Percentiles rank a stretch among this genome's conserved stretches.
phyloP scores from a whole-genome alignment of 2,329 filamentous ascomycete genomes.

The Eutypella sp. region DNA sequence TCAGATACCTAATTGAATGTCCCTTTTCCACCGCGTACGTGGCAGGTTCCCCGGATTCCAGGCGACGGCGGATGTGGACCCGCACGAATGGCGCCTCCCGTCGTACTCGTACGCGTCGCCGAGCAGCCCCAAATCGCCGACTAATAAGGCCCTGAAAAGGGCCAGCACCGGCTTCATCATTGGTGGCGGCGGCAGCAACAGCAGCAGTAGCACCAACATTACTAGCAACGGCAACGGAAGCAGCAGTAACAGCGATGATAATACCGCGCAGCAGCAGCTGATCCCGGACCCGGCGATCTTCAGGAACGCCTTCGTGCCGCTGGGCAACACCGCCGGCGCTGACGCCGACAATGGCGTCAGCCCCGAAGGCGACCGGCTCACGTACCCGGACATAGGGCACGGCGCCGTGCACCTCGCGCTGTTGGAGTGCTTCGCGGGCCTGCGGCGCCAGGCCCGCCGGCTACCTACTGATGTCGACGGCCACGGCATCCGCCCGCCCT shows the following conservation, averaged over 20 bases:
- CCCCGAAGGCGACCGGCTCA: neutral
- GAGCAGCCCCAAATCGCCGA: too few relatives aligned
- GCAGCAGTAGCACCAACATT: neutral
- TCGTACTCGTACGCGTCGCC: neutral
- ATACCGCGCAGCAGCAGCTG: neutral
- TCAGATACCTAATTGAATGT: neutral
- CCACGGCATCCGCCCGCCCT: neutral
- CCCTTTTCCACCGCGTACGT: conserved; percentile 2
- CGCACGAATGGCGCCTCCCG: conserved; percentile 4
- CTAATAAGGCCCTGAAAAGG: too few relatives aligned
- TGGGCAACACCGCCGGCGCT: neutral
- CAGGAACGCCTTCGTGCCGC: conserved; percentile 3
- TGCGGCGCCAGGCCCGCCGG: neutral
- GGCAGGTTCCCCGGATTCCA: conserved; percentile 1
- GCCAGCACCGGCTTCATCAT: neutral
- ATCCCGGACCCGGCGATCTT: conserved; percentile 1
- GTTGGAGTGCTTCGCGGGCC: neutral
- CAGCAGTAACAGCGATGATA: neutral
- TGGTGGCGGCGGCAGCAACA: neutral
- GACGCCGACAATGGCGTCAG: neutral
- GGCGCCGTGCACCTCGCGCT: conserved; percentile 3
- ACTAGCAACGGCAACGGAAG: neutral
- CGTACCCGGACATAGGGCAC: conserved; percentile 3
- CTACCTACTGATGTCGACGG: neutral
- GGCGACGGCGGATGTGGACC: neutral